Base-by-base conservation (phyloP, 371 early-diverging fungal genomes). In the Chytridium lagenaria region DNA sequence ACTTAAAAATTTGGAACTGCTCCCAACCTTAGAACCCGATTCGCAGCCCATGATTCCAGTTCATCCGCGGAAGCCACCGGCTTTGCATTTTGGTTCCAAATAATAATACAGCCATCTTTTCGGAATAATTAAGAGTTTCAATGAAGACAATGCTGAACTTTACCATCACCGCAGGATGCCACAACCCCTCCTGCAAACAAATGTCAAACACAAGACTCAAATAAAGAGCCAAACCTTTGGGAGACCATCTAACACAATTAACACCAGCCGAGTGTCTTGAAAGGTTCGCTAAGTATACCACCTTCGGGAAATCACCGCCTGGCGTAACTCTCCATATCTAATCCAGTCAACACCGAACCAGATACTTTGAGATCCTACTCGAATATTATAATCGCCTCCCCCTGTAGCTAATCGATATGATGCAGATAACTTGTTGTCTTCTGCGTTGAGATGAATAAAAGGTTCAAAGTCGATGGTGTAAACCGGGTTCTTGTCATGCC, bases 201-300 rank as follows among this genome's bases (percentile, higher is more conserved):
- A 40, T 36, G 28, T 23, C 26, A 52, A 33, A 59, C 10, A 12
- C 59, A 28, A 37, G n/a, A n/a, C n/a, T n/a, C n/a, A n/a, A 51
- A 22, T 33, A 31, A 22, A 15, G 34, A 34, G 7, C 30, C 19
- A 19, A 12, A 74, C 92, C 91, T 67, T 80, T 78, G 0, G 97
- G 97, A 22, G 92, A 90, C 77, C 94, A 98, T n/a, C 96, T 90
- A 0, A 98, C 97, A 30, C 92, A 92, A 77, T 98, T 98, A 50
- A 98, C 98, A 1, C 94, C 92, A 2, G 90, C 92, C 0, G 92
- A 86, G 78, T 98, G 98, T 23, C 94, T 87, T 59, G 89, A 87
- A 50, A 98, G 82, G 67, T 91, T 93, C 31, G 97, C 90, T 3
- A 93, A 76, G 74, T 91, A 98, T 71, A 95, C 92, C 1, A 96